phyloP scores from a whole-genome alignment of 805 yeast genomes.

The Kodamaea fukazawae region DNA sequence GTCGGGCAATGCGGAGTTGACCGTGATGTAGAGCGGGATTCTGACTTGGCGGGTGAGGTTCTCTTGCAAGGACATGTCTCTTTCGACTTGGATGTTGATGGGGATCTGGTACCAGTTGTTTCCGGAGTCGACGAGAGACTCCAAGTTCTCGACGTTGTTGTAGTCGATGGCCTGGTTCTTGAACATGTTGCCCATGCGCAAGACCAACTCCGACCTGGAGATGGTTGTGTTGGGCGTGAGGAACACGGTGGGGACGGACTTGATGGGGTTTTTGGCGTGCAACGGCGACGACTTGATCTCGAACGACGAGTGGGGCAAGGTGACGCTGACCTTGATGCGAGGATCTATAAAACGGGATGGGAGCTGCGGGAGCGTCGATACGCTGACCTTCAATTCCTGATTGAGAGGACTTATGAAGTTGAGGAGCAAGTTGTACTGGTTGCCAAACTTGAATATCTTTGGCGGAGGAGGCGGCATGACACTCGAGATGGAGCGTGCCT shows the following conservation, averaged over 20 bases:
- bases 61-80: background rate
- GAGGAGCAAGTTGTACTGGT: conserved; percentile 21
- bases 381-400: conserved; percentile 17
- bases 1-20: conserved; percentile 25
- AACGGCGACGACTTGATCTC: conserved; percentile 17
- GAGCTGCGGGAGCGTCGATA: conserved; percentile 23
- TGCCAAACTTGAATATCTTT: conserved; percentile 11
- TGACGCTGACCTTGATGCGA: conserved; percentile 11
- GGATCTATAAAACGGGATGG: conserved; percentile 16
- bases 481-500: conserved; percentile 7
- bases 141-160: conserved; percentile 9
- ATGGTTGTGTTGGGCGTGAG: conserved; percentile 27
- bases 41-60: conserved; percentile 8
- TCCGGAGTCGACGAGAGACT: conserved; percentile 21
- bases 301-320: conserved; percentile 27
- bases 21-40: conserved; percentile 31
- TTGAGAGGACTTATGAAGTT: conserved; percentile 33
- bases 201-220: conserved; percentile 30
- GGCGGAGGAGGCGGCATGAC: conserved; percentile 7
- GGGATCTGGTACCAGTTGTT: conserved; percentile 39
- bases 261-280: conserved; percentile 22
- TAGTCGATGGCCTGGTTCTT: conserved; percentile 3
- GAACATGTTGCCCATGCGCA: conserved; percentile 20
- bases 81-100: conserved; percentile 16
- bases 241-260: conserved; percentile 34